These are phyloP conservation scores for Elsinoe batatas DNA, from an alignment of 2,329 filamentous ascomycete species.

Conservation along the genomic window DNA sequence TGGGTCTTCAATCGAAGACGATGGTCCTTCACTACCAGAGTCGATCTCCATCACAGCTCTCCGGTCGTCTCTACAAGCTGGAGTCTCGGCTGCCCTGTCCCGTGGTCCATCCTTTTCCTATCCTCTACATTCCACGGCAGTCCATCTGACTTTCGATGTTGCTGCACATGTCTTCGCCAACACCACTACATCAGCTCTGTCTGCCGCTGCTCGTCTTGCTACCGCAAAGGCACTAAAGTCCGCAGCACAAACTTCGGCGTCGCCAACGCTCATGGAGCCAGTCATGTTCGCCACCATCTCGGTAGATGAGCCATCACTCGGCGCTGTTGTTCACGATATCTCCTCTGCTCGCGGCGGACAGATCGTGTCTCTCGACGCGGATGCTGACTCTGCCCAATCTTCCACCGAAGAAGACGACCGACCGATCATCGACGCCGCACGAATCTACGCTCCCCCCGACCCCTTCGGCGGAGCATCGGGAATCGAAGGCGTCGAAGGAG, in stretches of 20 bases:
- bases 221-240: slow-evolving; percentile 60
- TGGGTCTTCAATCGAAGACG: slow-evolving; percentile 30
- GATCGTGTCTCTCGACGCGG: slow-evolving; percentile 58
- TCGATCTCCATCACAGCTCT: slow-evolving; percentile 42
- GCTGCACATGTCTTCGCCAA: slow-evolving; percentile 54
- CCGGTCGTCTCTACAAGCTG: slow-evolving; percentile 57
- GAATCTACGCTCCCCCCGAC: slow-evolving; percentile 80
- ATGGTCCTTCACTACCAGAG: slow-evolving; percentile 44
- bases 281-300: slow-evolving; percentile 85
- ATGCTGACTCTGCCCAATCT: slow-evolving; percentile 21
- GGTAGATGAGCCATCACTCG: slow-evolving; percentile 72
- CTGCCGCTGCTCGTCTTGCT: slow-evolving; percentile 56
- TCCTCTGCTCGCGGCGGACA: slow-evolving; percentile 63
- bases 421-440: slow-evolving; percentile 53
- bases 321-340: slow-evolving; percentile 73
- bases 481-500: slow-evolving; percentile 17
- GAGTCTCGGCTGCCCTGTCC: slow-evolving; percentile 71
- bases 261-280: slow-evolving; percentile 72
- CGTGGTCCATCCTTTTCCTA: slow-evolving; percentile 73
- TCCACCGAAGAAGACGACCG: slow-evolving; percentile 24
- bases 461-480: slow-evolving; percentile 50
- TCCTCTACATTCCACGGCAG: slow-evolving; percentile 65
- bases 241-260: slow-evolving; percentile 41
- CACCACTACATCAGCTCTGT: slow-evolving; percentile 57
- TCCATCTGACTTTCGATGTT: slow-evolving; percentile 61